Evolutionary conservation across 129 eudicot genomes (phyloP).

Genomic region (Centella asiatica): DNA sequence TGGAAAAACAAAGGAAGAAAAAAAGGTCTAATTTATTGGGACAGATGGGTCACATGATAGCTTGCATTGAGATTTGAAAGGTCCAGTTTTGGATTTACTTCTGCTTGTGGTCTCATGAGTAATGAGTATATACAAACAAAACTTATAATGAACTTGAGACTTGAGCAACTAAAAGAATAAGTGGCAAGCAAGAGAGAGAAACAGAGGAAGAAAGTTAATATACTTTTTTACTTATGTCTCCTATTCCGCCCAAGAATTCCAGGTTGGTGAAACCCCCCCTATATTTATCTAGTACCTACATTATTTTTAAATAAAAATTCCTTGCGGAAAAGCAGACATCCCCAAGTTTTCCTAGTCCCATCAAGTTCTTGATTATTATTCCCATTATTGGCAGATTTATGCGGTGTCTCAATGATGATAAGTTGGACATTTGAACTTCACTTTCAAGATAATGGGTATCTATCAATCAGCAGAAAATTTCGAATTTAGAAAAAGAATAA

Average conservation of each 20-base stretch:
- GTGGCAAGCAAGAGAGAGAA: conserved; percentile 4
- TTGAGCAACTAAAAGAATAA: neutral
- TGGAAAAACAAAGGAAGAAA: neutral
- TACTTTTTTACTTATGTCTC: conserved; percentile 10
- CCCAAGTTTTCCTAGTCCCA: conserved; percentile 4
- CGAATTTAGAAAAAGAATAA: conserved; percentile 24
- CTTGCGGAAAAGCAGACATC: conserved; percentile 9
- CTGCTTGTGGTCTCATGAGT: conserved; percentile 9
- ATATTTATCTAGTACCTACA: neutral
- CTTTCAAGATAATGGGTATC: conserved; percentile 34
- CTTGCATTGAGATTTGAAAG: conserved; percentile 19
- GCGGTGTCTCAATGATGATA: conserved; percentile 25
- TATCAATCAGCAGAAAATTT: conserved; percentile 29
- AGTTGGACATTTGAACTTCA: conserved; percentile 21
- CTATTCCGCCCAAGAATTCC: conserved; percentile 14
- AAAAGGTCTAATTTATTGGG: neutral
- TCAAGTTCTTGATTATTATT: conserved; percentile 17
- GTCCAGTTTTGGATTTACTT: conserved; percentile 15
- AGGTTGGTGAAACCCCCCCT: conserved; percentile 6
- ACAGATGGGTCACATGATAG: conserved; percentile 10
- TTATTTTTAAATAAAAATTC: neutral
- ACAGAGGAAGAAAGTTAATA: conserved; percentile 9
- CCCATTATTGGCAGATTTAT: conserved; percentile 17
- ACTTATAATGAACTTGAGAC: conserved; percentile 15
- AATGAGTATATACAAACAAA: conserved; percentile 22